These are phyloP conservation scores for Tuber magnatum DNA, from an alignment of 495 filamentous ascomycete genomes.

Conservation along the genomic window DNA sequence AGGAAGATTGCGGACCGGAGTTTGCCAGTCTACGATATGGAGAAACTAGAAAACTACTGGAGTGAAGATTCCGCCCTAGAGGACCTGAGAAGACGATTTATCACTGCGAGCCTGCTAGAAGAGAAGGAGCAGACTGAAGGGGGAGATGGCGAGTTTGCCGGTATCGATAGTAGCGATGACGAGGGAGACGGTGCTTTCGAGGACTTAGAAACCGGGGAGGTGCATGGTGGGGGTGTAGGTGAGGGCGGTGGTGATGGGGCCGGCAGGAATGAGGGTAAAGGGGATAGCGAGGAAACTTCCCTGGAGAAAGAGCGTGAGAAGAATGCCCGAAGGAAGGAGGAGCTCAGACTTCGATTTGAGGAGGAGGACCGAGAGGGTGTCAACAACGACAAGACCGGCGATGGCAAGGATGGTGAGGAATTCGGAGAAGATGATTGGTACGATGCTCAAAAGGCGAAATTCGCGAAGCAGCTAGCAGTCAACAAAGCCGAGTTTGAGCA, in stretches of 20 bases:
- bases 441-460: conserved; percentile 84
- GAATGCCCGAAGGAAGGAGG: conserved; percentile 88
- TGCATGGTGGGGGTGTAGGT: conserved; percentile 43
- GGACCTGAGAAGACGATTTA: conserved; percentile 63
- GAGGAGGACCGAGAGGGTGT: conserved; percentile 95
- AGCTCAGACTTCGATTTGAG: conserved; percentile 87
- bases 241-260: conserved; percentile 27
- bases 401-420: conserved; percentile 55
- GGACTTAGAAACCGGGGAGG: conserved; percentile 75
- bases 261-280: conserved; percentile 41
- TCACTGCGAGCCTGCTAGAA: conserved; percentile 55
- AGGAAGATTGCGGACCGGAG: conserved; percentile 59
- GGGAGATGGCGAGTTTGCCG: conserved; percentile 48
- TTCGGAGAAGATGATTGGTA: conserved; percentile 99
- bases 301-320: conserved; percentile 79
- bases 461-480: conserved; percentile 90
- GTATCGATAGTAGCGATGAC: conserved; percentile 47
- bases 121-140: conserved; percentile 49
- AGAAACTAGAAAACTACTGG: conserved; percentile 77
- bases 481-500: conserved; percentile 85
- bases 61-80: conserved; percentile 69
- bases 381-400: conserved; percentile 70
- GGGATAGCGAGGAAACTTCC: conserved; percentile 45
- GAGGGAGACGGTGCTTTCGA: conserved; percentile 88
- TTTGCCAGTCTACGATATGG: conserved; percentile 73